Evolutionary conservation across 345 rosid genomes (phyloP).

Genomic region (Iberis pinnata): DNA sequence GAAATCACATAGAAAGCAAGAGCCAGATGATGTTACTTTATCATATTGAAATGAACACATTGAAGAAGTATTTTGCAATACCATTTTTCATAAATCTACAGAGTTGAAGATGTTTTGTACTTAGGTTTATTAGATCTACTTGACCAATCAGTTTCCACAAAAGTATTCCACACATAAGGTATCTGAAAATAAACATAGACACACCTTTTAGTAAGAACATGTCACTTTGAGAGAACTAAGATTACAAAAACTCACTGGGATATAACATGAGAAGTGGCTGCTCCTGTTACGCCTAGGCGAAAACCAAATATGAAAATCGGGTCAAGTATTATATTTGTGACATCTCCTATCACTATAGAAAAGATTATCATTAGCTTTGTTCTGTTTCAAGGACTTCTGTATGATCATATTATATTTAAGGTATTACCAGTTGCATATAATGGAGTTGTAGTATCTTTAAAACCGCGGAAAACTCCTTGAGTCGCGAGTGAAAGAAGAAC

Average conservation of each 20-base stretch:
- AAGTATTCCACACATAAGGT: slow-evolving; percentile 66
- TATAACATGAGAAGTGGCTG: slow-evolving; percentile 88
- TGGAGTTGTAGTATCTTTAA: slow-evolving; percentile 83
- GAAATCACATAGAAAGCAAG: not conserved
- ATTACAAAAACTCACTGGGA: slow-evolving; percentile 59
- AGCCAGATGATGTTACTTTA: not conserved
- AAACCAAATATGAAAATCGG: slow-evolving; percentile 65
- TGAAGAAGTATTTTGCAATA: slow-evolving; percentile 1
- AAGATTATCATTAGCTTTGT: slow-evolving; percentile 4
- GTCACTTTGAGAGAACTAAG: not conserved
- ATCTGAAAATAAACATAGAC: slow-evolving; percentile 40
- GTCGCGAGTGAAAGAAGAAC: slow-evolving; percentile 80
- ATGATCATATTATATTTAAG: not conserved
- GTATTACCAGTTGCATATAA: slow-evolving; percentile 64
- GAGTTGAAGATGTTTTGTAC: slow-evolving; percentile 53
- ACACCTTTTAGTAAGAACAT: not conserved
- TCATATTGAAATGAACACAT: not conserved
- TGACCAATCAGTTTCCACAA: slow-evolving; percentile 61
- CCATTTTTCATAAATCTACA: slow-evolving; percentile 76
- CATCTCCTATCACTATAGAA: slow-evolving; percentile 72
- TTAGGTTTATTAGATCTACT: slow-evolving; percentile 63
- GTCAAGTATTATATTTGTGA: slow-evolving; percentile 70
- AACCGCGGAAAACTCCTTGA: slow-evolving; percentile 89
- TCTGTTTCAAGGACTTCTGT: slow-evolving; percentile 16
- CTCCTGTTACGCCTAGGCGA: slow-evolving; percentile 66